A percentile compares a stretch with the other conserved stretches of the same genome.
These are phyloP conservation scores for Diaporthe aspalathi DNA, from an alignment of 2,329 filamentous ascomycete genomes.

Conservation along the genomic window DNA sequence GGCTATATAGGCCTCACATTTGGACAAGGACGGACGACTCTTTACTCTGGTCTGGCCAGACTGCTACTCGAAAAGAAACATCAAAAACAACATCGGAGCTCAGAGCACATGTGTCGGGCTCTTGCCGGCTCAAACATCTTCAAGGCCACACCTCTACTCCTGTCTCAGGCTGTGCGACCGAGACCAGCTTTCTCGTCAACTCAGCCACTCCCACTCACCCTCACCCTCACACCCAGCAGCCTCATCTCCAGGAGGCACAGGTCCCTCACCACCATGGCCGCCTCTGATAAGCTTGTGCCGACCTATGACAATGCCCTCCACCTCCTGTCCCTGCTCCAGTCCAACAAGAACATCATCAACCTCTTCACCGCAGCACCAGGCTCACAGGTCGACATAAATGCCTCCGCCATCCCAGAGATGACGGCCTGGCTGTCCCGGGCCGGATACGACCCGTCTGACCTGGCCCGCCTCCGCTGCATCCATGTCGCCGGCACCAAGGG, in stretches of 20 bases:
- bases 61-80: not conserved
- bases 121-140: constrained; percentile 13
- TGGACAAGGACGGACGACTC: not conserved
- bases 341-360: constrained; percentile 75
- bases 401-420: constrained; percentile 84
- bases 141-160: not conserved
- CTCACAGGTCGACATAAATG: constrained; percentile 68
- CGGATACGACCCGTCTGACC: constrained; percentile 71
- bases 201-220: not conserved
- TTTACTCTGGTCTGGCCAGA: not conserved
- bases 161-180: not conserved
- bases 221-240: not conserved
- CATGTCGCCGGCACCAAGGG: constrained; percentile 96
- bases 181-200: not conserved
- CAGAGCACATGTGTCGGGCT: constrained; percentile 28
- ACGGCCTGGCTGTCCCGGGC: constrained; percentile 79
- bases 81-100: not conserved
- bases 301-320: constrained; percentile 75
- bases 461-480: constrained; percentile 65
- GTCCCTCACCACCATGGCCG: constrained; percentile 29
- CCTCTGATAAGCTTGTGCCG: constrained; percentile 46
- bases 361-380: constrained; percentile 61
- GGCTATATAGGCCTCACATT: constrained; percentile 14
- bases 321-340: constrained; percentile 80
- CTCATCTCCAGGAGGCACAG: not conserved